phyloP scores from a whole-genome alignment of 2,329 filamentous ascomycete species.

The Thermochaetoides dissita region DNA sequence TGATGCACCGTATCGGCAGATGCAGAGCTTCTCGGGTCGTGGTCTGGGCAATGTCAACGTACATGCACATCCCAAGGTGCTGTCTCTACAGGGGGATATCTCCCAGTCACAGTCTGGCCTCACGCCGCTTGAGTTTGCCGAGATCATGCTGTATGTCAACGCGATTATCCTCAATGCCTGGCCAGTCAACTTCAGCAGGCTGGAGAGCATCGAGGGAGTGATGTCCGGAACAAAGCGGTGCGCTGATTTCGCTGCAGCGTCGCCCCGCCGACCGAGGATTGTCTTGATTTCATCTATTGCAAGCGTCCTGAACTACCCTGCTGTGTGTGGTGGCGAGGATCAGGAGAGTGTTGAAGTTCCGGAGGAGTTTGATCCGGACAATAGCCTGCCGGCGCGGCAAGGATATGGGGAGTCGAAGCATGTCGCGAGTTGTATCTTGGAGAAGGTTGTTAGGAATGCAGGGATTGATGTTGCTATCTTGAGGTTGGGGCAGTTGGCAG shows the following conservation, averaged over 20 bases:
- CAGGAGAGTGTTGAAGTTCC: neutral
- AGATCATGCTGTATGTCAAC: neutral
- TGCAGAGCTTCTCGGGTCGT: neutral
- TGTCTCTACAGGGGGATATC: slow-evolving; percentile 1
- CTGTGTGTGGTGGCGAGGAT: neutral
- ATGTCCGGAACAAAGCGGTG: slow-evolving; percentile 3
- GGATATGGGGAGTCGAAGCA: slow-evolving; percentile 8
- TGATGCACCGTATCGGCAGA: neutral
- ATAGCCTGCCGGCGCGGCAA: slow-evolving; percentile 5
- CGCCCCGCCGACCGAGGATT: neutral
- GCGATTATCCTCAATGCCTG: slow-evolving; percentile 4
- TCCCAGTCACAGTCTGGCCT: slow-evolving; percentile 1
- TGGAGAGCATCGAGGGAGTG: slow-evolving; percentile 1
- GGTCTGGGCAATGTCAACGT: neutral
- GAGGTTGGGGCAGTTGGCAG: slow-evolving; percentile 3
- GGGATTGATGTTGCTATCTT: neutral
- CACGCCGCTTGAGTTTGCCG: neutral
- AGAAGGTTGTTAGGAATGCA: neutral
- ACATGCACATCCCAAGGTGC: neutral
- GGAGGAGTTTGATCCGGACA: slow-evolving; percentile 5
- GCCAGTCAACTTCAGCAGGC: slow-evolving; percentile 4
- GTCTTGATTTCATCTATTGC: slow-evolving; percentile 3
- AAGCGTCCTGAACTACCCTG: slow-evolving; percentile 1
- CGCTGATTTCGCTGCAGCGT: slow-evolving; percentile 1
- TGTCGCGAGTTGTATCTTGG: slow-evolving; percentile 4